A percentile compares a stretch with the other conserved stretches of the same genome.
These are phyloP conservation scores for Allantophomopsis lycopodina DNA, from an alignment of 2,329 filamentous ascomycete species.

Conservation along the genomic window DNA sequence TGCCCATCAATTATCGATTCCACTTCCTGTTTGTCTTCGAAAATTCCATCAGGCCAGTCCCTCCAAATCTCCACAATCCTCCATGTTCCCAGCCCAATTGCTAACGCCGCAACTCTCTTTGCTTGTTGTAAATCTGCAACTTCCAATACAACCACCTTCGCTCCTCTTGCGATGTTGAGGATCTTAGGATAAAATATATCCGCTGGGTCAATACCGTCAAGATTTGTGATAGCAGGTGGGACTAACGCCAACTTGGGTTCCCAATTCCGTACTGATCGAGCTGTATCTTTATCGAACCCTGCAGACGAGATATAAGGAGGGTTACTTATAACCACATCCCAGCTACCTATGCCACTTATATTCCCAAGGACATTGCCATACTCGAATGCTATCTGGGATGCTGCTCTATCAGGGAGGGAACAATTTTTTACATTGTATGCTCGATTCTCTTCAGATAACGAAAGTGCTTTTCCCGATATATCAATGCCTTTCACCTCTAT, in stretches of 20 bases:
- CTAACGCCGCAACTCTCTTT: slow-evolving; percentile 40
- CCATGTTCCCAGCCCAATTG: slow-evolving; percentile 13
- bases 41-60: slow-evolving; percentile 41
- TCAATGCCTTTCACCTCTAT: slow-evolving; percentile 62
- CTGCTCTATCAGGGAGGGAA: slow-evolving; percentile 13
- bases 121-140: slow-evolving; percentile 60
- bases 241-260: slow-evolving; percentile 77
- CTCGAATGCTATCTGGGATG: slow-evolving; percentile 25
- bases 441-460: slow-evolving; percentile 52
- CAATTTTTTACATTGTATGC: slow-evolving; percentile 28
- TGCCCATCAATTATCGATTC: slow-evolving; percentile 1
- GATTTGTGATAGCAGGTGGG: slow-evolving; percentile 23
- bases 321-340: slow-evolving; percentile 61
- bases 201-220: slow-evolving; percentile 15
- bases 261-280: slow-evolving; percentile 62
- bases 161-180: slow-evolving; percentile 35
- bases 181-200: slow-evolving; percentile 57
- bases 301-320: slow-evolving; percentile 72
- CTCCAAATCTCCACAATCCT: slow-evolving; percentile 52
- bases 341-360: neutral
- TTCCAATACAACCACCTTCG: slow-evolving; percentile 52
- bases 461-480: slow-evolving; percentile 50
- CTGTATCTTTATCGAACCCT: slow-evolving; percentile 48
- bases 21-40: slow-evolving; percentile 4
- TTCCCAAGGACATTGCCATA: slow-evolving; percentile 35